phyloP scores from a whole-genome alignment of 2,329 filamentous ascomycete species.

The Pseudogymnoascus sp. region DNA sequence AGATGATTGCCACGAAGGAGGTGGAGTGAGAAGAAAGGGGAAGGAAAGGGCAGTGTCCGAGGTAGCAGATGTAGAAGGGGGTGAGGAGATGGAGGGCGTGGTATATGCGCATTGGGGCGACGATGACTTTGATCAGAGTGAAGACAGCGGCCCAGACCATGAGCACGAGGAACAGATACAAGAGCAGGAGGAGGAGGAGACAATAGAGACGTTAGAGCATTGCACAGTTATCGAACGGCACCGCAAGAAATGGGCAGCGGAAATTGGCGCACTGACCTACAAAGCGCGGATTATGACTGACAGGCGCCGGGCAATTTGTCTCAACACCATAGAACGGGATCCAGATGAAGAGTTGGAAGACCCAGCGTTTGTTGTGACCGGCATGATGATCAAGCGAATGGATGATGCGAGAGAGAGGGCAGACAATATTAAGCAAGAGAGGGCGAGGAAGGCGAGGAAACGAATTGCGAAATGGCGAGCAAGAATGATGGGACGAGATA shows the following conservation, averaged over 20 bases:
- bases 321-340: not conserved
- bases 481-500: not conserved
- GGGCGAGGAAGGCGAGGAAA: not conserved
- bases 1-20: not conserved
- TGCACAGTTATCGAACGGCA: not conserved
- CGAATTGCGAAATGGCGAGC: not conserved
- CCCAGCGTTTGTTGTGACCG: not conserved
- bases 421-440: not conserved
- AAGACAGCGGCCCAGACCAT: not conserved
- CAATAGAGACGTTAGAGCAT: not conserved
- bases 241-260: slow-evolving; percentile 2
- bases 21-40: not conserved
- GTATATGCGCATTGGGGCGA: not conserved
- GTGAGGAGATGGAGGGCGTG: not conserved
- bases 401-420: not conserved
- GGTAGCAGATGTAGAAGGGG: not conserved
- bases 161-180: not conserved
- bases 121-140: not conserved
- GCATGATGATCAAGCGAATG: not conserved
- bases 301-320: not conserved
- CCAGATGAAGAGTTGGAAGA: not conserved
- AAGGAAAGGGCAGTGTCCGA: not conserved
- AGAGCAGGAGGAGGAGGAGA: not conserved
- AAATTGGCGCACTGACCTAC: not conserved
- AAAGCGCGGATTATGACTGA: not conserved